Percentiles rank a stretch among this genome's conserved stretches.
These are phyloP conservation scores for Sordariomycetes sp. DNA, from an alignment of 2,329 filamentous ascomycete genomes.

Conservation along the genomic window DNA sequence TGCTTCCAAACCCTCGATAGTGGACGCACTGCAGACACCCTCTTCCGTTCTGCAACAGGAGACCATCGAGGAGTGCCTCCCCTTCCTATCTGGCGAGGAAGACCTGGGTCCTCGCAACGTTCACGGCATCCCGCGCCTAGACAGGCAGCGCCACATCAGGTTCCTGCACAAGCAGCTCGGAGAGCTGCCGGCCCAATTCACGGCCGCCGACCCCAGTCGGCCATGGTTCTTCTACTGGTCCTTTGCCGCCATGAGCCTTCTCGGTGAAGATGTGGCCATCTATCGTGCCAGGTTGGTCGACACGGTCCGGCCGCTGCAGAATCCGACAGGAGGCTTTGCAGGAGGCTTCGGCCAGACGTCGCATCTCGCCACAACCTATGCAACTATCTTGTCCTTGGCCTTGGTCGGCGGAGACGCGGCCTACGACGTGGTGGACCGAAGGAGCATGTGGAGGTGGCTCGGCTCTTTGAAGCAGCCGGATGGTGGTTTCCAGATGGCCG, in stretches of 20 bases:
- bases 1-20: conserved; percentile 48
- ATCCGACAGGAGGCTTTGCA: conserved; percentile 75
- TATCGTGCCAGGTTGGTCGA: conserved; percentile 63
- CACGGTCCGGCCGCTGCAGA: conserved; percentile 76
- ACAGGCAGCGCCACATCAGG: conserved; percentile 48
- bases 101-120: conserved; percentile 45
- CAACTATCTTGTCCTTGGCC: conserved; percentile 67
- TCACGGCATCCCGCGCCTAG: conserved; percentile 67
- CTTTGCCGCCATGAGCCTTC: conserved; percentile 61
- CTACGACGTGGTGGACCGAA: conserved; percentile 70
- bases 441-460: conserved; percentile 85
- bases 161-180: conserved; percentile 54
- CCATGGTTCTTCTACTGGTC: conserved; percentile 97
- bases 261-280: conserved; percentile 63
- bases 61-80: conserved; percentile 60
- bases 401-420: conserved; percentile 68
- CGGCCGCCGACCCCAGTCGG: conserved; percentile 72
- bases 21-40: conserved; percentile 56
- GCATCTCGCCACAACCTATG: conserved; percentile 86
- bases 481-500: conserved; percentile 82
- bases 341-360: conserved; percentile 87
- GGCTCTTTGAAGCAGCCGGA: conserved; percentile 75
- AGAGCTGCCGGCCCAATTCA: conserved; percentile 60
- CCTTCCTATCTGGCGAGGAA: conserved; percentile 51
- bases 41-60: conserved; percentile 60